Conservation (phyloP, 164 flowering plant genomes). For the Liquidambar formosana region DNA sequence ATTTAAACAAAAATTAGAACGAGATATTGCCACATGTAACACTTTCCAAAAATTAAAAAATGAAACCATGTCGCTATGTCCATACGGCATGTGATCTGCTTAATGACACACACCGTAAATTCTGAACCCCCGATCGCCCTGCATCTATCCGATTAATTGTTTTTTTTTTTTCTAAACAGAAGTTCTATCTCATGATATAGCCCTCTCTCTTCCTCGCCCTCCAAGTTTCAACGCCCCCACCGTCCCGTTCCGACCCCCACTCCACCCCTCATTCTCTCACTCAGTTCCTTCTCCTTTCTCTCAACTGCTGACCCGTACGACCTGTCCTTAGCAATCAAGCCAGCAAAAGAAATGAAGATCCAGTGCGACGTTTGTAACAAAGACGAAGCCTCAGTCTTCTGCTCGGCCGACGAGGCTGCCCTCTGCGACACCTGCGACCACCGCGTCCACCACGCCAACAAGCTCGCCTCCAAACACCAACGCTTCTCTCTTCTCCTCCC, state of each 20-base stretch:
- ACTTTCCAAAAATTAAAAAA: no score
- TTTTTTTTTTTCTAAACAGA: no score
- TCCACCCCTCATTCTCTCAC: neutral
- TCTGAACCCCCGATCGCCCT: no score
- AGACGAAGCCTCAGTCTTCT: conserved; percentile 55
- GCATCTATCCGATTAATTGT: no score
- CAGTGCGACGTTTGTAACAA: conserved; percentile 64
- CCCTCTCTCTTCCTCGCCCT: neutral
- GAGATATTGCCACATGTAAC: no score
- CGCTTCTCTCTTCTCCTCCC: conserved; percentile 60
- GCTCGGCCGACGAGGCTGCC: conserved; percentile 76
- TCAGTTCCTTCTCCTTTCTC: neutral
- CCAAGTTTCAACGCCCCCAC: neutral
- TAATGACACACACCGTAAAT: no score
- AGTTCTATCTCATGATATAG: neutral
- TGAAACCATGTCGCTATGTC: no score
- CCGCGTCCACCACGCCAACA: conserved; percentile 76
- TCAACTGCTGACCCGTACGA: neutral
- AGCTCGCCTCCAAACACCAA: conserved; percentile 69
- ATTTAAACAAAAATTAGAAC: no score
- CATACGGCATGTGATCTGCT: no score
- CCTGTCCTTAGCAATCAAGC: neutral
- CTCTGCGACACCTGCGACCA: conserved; percentile 63
- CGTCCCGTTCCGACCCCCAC: neutral
- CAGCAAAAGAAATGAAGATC: conserved; percentile 52